These are phyloP conservation scores for Penicillium capsulatum DNA, from an alignment of 2,329 filamentous ascomycete genomes.

Conservation along the genomic window DNA sequence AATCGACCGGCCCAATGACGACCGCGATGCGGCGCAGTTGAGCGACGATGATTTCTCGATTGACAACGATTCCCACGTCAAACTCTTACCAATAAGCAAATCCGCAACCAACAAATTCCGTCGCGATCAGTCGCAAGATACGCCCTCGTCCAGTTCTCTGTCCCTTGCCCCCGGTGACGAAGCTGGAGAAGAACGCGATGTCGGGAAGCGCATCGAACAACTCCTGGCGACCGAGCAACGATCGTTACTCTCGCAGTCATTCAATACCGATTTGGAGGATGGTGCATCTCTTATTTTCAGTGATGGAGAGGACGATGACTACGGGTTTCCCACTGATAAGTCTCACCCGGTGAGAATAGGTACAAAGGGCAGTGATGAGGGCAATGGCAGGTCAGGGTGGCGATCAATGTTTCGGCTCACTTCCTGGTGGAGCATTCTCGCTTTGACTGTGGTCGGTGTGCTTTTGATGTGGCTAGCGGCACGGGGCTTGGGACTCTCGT, in stretches of 20 bases:
- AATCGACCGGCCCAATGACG: neutral
- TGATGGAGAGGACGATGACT: constrained; percentile 19
- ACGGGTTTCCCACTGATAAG: constrained; percentile 14
- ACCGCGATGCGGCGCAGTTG: neutral
- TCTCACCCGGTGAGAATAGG: neutral
- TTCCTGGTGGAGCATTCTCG: constrained; percentile 19
- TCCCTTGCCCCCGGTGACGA: neutral
- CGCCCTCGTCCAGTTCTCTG: constrained; percentile 2
- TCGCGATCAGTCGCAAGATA: neutral
- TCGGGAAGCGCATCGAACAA: constrained; percentile 17
- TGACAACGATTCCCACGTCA: constrained; percentile 14
- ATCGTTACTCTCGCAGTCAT: constrained; percentile 13
- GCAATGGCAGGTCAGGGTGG: constrained; percentile 2
- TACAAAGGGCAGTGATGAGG: neutral
- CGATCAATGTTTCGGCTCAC: constrained; percentile 10
- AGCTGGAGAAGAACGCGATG: constrained; percentile 9
- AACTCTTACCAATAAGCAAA: constrained; percentile 12
- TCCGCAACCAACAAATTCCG: constrained; percentile 1
- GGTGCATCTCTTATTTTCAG: constrained; percentile 13
- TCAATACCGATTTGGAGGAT: constrained; percentile 19
- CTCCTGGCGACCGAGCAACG: constrained; percentile 12
- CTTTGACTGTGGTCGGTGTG: constrained; percentile 9
- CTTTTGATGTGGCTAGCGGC: constrained; percentile 18
- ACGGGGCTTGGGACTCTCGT: constrained; percentile 11
- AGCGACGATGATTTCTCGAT: constrained; percentile 6